Base-by-base conservation (phyloP, 2,329 filamentous ascomycete genomes). In the Xylaria digitata region DNA sequence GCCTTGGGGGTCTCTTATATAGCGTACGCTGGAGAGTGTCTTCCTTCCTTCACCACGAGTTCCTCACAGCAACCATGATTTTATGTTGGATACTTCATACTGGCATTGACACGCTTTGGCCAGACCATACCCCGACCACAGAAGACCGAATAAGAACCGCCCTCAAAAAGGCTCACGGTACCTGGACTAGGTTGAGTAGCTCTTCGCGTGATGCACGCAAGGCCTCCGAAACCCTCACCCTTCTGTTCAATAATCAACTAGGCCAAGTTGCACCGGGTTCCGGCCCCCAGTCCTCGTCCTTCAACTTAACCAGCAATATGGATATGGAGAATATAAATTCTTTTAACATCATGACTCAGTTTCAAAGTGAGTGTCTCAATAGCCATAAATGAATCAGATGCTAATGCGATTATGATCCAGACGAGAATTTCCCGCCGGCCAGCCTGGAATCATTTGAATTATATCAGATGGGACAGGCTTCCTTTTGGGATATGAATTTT, bases 181-280 rank as follows among this genome's bases (percentile, higher is more conserved):
- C 54, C 1, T 64, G 62, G 62, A 26, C 43, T 3, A 59, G 49
- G 11, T 23, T 59, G 32, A 64, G 62, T 49, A 42, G 48, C 21
- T 59, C 55, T 32, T 64, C 62, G 21, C 55, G 55, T 32, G 62
- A 64, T 54, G 62, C 62, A 17, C 62, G 55, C 30, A 59, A 23
- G 50, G 62, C 62, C 23, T 55, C 55, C 1, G 49, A 60, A 54
- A 60, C 40, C 3, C 40, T 63, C 5, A 63, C 53, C 17, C 46
- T 42, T 13, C n/a, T 63, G 3, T 63, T 63, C 32, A 54, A 58
- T 19, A 52, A 59, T n/a, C 48, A 49, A 43, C 37, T 43, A 8
- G 46, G 30, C 17, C 48, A 43, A 48, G 26, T 9, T 32, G 5
- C 55, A 42, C 46, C 48, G 15, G 15, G 23, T 5, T 11, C 40